These are phyloP conservation scores for Stylonectria norvegica DNA, from an alignment of 2,329 filamentous ascomycete species.

Conservation along the genomic window DNA sequence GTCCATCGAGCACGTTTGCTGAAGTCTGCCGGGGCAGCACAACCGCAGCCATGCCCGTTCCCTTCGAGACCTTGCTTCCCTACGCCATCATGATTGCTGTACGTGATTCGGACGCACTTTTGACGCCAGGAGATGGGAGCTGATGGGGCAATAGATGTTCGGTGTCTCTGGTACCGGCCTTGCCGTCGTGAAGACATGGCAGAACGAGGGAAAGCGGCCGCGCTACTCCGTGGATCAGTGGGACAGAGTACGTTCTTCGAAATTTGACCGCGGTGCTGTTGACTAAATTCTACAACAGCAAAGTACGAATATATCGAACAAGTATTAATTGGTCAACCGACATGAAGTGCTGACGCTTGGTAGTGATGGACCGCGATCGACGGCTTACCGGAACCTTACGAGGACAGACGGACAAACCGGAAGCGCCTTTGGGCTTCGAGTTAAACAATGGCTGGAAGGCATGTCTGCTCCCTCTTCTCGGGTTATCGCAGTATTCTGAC, in stretches of 20 bases:
- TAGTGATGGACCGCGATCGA: slow-evolving; percentile 64
- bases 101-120: slow-evolving; percentile 31
- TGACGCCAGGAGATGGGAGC: slow-evolving; percentile 9
- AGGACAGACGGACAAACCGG: slow-evolving; percentile 54
- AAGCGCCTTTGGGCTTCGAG: slow-evolving; percentile 58
- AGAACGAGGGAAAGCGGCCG: slow-evolving; percentile 59
- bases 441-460: slow-evolving; percentile 64
- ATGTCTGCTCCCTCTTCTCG: slow-evolving; percentile 26
- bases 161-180: slow-evolving; percentile 57
- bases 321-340: not conserved
- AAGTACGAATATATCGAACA: slow-evolving; percentile 43
- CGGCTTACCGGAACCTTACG: slow-evolving; percentile 57
- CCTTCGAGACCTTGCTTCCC: slow-evolving; percentile 62
- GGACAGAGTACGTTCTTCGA: slow-evolving; percentile 53
- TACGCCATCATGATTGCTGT: slow-evolving; percentile 63
- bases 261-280: slow-evolving; percentile 1
- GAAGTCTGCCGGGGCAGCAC: slow-evolving; percentile 33
- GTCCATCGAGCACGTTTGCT: slow-evolving; percentile 6
- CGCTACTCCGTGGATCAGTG: slow-evolving; percentile 61
- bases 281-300: slow-evolving; percentile 44
- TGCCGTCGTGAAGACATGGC: slow-evolving; percentile 53
- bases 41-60: slow-evolving; percentile 52
- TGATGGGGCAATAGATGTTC: slow-evolving; percentile 54
- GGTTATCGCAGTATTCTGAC: not conserved
- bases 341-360: slow-evolving; percentile 2